Base-by-base conservation (phyloP, 108 stramenopile species). In the Poteriospumella lacustris region DNA sequence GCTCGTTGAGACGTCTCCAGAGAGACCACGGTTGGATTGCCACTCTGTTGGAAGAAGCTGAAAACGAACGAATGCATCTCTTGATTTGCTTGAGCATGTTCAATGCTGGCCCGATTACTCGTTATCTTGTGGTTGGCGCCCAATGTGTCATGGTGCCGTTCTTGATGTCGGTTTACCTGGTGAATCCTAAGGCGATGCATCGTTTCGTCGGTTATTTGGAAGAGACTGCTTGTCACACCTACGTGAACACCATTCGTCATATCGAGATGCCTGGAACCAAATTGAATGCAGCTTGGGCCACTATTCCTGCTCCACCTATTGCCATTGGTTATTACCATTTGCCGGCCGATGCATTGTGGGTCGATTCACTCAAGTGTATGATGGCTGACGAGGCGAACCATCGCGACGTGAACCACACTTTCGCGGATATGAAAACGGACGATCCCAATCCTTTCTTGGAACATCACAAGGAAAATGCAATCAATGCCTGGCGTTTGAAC, bases 11-110 rank as follows among this genome's bases (percentile, higher is more conserved):
- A 31, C 89, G 83, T 42, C 94, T 98, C 93, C 60, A 92, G 43
- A 83, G 91, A 38, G 85, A 84, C 75, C 89, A 87, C 58, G 97
- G 97, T 43, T 91, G 92, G 88, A 90, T 97, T 64, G 88, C 93
- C 78, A 87, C 95, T 78, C 92, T 98, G 56, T 80, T 96, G 39
- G 96, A 95, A 79, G 97, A 98, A 85, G 96, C 96, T 39, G 96
- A 95, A 84, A 98, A 98, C 79, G 96, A 98, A 85, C 88, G 92
- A 15, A 95, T 97, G 94, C 97, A 98, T 78, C 82, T 99, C 2
- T 72, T 97, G 42, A 91, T 92, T 33, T 97, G 92, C 82, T 87
- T 94, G 58, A 68, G 86, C 34, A 87, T 93, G 88, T 91, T 90
- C 83, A 83, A 96, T 68, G 92, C 92, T 9, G 85, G 88, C 64